These are phyloP conservation scores for Tuber indicum DNA, from an alignment of 495 filamentous ascomycete genomes.

Conservation along the genomic window DNA sequence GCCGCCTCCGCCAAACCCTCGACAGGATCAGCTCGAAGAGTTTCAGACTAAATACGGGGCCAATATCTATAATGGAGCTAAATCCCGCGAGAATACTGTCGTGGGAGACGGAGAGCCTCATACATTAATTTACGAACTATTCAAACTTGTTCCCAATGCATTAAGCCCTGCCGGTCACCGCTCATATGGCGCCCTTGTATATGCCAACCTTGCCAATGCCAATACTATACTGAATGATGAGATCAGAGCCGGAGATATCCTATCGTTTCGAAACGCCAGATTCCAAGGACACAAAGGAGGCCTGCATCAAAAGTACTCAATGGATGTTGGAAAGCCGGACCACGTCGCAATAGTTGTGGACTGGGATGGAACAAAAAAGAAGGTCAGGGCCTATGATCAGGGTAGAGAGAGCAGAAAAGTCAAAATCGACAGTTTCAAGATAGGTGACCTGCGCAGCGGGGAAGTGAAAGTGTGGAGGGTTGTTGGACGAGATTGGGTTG, in stretches of 20 bases:
- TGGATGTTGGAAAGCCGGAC: constrained; percentile 84
- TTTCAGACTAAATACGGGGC: constrained; percentile 71
- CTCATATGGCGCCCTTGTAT: constrained; percentile 85
- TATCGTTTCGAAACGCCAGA: constrained; percentile 86
- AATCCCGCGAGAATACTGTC: constrained; percentile 63
- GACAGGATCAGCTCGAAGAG: constrained; percentile 90
- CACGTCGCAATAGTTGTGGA: constrained; percentile 96
- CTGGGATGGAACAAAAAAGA: constrained; percentile 99
- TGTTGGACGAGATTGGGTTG: constrained; percentile 85
- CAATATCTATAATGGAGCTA: constrained; percentile 62
- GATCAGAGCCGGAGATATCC: constrained; percentile 87
- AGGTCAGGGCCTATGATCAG: constrained; percentile 92
- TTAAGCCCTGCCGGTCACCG: constrained; percentile 76
- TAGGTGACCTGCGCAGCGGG: constrained; percentile 84
- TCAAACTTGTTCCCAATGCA: constrained; percentile 64
- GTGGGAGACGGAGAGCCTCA: constrained; percentile 79
- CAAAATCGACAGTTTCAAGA: constrained; percentile 84
- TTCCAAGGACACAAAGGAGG: constrained; percentile 94
- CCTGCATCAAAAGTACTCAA: constrained; percentile 87
- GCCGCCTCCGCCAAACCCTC: constrained; percentile 66
- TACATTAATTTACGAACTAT: constrained; percentile 67
- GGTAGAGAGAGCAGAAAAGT: constrained; percentile 91
- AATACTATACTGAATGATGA: constrained; percentile 83
- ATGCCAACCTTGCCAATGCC: constrained; percentile 89
- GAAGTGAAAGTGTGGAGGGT: constrained; percentile 98